Evolutionary conservation across 1,284 basidiomycete genomes (phyloP), one percentile per base, ranked within the genome.

Genomic region (Puccinia novopanici): DNA sequence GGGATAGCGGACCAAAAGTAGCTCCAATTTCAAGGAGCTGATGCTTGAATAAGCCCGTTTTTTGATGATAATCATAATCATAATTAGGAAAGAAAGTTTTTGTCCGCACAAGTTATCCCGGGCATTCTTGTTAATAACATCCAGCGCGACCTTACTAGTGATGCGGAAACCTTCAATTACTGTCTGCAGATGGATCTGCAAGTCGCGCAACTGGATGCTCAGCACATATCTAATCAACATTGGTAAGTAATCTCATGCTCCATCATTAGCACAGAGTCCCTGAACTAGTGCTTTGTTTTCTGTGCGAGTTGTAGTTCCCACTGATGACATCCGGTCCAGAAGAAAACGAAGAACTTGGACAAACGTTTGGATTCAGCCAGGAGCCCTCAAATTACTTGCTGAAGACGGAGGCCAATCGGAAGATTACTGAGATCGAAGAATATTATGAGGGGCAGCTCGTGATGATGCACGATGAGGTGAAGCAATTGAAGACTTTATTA

Each of bases 131-230:
- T 95, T 92, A 82, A 99, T 87, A 9, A 95, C 94, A 81, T 90
- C 89, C 84, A 99, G 87, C 2, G 95, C 95, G 0, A 93, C 93
- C 80, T 88, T 88, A 85, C 92, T 94, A 37, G 96, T 97, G 84
- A 99, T 93, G 82, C 96, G 90, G 88, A 92, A 99, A 0, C 97
- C 97, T 86, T 99, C 95, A n/a, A 98, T 91, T 83, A 99, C 95
- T n/a, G 95, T 98, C 87, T 99, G 97, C 0, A 97, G 97, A 87
- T 99, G 97, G 74, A 99, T 96, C 87, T 92, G 94, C 84, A 91
- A 90, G n/a, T 82, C 78, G 42, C 8, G 5, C 34, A 34, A 34
- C 34, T 34, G 34, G 34, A 34, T 34, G 34, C 34, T 34, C 34
- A 34, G 4, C 34, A 34, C 34, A 27, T n/a, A 34, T 4, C 34